Base-by-base conservation (phyloP, 2,329 filamentous ascomycete genomes). In the Ophiostoma sp. region DNA sequence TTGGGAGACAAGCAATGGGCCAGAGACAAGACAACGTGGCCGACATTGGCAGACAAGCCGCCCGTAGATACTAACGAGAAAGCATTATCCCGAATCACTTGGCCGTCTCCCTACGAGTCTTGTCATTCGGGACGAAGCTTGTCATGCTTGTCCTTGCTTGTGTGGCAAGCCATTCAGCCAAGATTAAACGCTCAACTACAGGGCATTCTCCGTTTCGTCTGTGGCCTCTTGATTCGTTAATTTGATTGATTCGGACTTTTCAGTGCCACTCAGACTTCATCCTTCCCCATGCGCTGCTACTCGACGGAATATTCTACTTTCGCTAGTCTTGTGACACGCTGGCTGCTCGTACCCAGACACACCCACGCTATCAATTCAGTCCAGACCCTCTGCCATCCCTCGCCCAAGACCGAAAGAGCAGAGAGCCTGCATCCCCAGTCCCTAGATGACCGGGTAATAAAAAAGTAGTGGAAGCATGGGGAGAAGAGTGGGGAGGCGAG, bases 391-490 rank as follows among this genome's bases (percentile, higher is more conserved):
- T 39, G 10, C 13, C 36, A 11, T 39, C 36, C 36, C 36, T 39
- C 36, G 36, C 36, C 13, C 13, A 6, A 10, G 20, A 7, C 48
- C 48, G n/a, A 54, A n/a, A 4, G 20, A 48, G 27, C 27, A 31
- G 27, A 31, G 3, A 31, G 41, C 41, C 44, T 4, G 20, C 44
- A 11, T 60, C n/a, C 23, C 23, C 54, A 27, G n/a, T 60, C 54
- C 54, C 54, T 27, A 62, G 57, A 62, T 62, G 57, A 17, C 57
- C 57, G 57, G 57, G 10, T 62, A 62, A 62, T 20, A 31, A 62
- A 60, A 62, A 62, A 62, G 57, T 62, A 62, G 54, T 31, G 54
- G 57, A 62, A 33, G 57, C 57, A 62, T 62, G 57, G 57, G 27
- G 57, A 33, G 57, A 62, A 62, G 52, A 33, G 57, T 31, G 27